These are phyloP conservation scores for Nigrograna mackinnonii DNA, from an alignment of 2,329 filamentous ascomycete species.

Conservation along the genomic window DNA sequence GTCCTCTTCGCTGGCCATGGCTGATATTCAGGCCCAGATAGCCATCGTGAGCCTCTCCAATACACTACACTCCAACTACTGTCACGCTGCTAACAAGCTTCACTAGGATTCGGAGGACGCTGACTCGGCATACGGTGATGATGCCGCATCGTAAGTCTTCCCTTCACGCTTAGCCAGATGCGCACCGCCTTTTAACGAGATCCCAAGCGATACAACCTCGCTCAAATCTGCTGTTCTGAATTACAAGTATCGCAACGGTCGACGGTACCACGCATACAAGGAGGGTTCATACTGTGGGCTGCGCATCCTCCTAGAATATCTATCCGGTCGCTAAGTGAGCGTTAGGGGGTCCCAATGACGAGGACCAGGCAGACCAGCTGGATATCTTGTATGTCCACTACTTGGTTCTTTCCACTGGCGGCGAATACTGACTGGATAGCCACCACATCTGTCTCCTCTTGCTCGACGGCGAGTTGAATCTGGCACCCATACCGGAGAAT, in stretches of 20 bases:
- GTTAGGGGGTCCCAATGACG: slow-evolving; percentile 36
- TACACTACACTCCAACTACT: too few species aligned
- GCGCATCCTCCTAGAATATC: background rate
- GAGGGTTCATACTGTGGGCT: slow-evolving; percentile 28
- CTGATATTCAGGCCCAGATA: slow-evolving; percentile 17
- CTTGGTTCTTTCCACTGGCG: background rate
- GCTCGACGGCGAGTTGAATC: slow-evolving; percentile 23
- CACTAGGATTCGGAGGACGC: background rate
- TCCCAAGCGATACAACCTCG: slow-evolving; percentile 23
- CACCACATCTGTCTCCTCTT: slow-evolving; percentile 30
- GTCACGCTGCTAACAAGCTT: too few species aligned
- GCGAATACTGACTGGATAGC: slow-evolving; percentile 13
- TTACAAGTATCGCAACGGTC: slow-evolving; percentile 30
- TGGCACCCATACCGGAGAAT: slow-evolving; percentile 24
- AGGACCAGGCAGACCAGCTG: slow-evolving; percentile 40
- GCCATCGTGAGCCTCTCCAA: slow-evolving; percentile 14
- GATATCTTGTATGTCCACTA: slow-evolving; percentile 37
- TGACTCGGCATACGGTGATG: slow-evolving; percentile 6
- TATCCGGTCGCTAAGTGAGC: slow-evolving; percentile 5
- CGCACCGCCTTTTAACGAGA: background rate
- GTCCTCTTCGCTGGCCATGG: slow-evolving; percentile 11
- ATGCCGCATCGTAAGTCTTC: slow-evolving; percentile 1
- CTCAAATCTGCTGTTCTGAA: slow-evolving; percentile 25
- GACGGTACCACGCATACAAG: slow-evolving; percentile 31
- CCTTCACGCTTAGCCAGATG: background rate